phyloP scores from a whole-genome alignment of 192 early-diverging fungal species.

The Podila clonocystis region DNA sequence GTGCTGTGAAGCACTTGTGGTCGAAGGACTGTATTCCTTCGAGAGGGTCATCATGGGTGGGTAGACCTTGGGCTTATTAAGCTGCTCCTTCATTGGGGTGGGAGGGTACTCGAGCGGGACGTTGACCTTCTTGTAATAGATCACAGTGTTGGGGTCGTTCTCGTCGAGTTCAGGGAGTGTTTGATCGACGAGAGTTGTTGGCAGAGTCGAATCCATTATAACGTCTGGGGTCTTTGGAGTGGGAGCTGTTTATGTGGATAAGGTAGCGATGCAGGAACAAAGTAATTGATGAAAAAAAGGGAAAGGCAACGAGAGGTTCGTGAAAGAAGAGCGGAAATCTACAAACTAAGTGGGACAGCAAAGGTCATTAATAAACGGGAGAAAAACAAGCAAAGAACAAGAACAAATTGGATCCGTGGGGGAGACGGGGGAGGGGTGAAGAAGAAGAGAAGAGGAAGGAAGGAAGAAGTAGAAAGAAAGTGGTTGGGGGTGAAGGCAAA shows the following conservation, averaged over 20 bases:
- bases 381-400: not conserved
- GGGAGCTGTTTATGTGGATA: not conserved
- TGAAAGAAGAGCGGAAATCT: conserved; percentile 8
- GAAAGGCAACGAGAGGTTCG: not conserved
- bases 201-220: not conserved
- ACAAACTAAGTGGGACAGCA: not conserved
- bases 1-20: not conserved
- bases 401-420: not conserved
- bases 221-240: not conserved
- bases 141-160: conserved; percentile 4
- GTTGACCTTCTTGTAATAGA: conserved; percentile 28
- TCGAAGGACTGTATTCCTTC: conserved; percentile 2
- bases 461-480: not conserved
- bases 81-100: conserved; percentile 26
- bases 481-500: no score
- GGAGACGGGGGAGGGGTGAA: not conserved
- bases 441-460: not conserved
- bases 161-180: not conserved
- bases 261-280: not conserved
- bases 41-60: conserved; percentile 48
- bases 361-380: not conserved
- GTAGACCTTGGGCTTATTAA: conserved; percentile 25
- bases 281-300: not conserved
- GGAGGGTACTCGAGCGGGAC: conserved; percentile 40
- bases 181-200: not conserved